Evolutionary conservation across 768 basidiomycete genomes (phyloP).

Genomic region (Cytidiella melzeri): DNA sequence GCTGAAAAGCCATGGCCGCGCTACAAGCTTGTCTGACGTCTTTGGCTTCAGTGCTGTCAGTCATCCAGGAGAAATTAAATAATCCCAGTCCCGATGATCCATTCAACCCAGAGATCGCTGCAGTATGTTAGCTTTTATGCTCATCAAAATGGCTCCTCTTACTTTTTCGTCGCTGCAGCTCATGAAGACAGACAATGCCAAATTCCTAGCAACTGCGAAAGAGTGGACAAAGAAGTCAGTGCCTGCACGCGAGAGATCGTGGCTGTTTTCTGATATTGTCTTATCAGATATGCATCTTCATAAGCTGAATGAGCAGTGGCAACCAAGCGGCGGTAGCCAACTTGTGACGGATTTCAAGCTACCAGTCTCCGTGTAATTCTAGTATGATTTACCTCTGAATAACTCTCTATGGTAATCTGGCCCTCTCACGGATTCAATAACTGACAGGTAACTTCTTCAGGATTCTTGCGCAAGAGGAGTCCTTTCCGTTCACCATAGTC

Average conservation of each 20-base stretch:
- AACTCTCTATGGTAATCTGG: too few relatives aligned
- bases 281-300: constrained; percentile 15
- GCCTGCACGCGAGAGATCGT: background rate
- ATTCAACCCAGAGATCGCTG: constrained; percentile 83
- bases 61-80: constrained; percentile 80
- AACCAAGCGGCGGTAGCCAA: too few relatives aligned
- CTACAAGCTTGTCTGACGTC: background rate
- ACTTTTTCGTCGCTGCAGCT: constrained; percentile 34
- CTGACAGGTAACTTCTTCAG: too few relatives aligned
- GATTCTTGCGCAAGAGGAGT: too few relatives aligned
- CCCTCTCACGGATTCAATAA: too few relatives aligned
- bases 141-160: background rate
- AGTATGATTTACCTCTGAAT: too few relatives aligned
- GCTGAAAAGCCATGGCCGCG: background rate
- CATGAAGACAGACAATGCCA: constrained; percentile 69
- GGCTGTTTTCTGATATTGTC: background rate
- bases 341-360: too few relatives aligned
- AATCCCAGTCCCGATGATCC: constrained; percentile 87
- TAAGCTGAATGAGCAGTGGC: too few relatives aligned
- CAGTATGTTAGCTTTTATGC: constrained; percentile 44
- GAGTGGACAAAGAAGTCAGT: constrained; percentile 81
- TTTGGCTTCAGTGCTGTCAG: constrained; percentile 49
- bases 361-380: too few relatives aligned
- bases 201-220: constrained; percentile 71
- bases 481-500: too few relatives aligned